Conservation (phyloP, 306 rosid species). For the Gillenia trifoliata region DNA sequence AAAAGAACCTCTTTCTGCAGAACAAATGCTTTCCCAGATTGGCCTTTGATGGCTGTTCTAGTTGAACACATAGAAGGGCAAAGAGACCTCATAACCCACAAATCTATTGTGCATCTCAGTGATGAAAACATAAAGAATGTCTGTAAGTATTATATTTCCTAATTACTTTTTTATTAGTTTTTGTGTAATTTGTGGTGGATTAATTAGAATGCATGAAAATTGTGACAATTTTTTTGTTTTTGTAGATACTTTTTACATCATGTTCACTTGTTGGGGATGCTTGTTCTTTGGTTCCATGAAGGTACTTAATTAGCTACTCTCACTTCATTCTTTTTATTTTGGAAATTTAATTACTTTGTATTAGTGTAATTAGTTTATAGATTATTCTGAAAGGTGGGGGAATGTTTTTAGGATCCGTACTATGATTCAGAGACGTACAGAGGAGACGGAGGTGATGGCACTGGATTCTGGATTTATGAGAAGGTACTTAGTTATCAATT, state of each 20-base stretch:
- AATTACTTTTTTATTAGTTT: not conserved
- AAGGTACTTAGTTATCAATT: constrained; percentile 42
- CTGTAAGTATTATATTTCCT: constrained; percentile 42
- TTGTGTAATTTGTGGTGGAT: not conserved
- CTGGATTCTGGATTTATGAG: constrained; percentile 85
- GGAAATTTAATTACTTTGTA: not conserved
- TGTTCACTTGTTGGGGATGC: constrained; percentile 94
- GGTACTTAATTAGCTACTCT: constrained; percentile 25
- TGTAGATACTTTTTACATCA: constrained; percentile 42
- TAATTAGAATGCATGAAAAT: not conserved
- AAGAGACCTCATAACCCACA: constrained; percentile 38
- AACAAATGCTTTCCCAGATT: constrained; percentile 60
- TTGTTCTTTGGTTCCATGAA: constrained; percentile 89
- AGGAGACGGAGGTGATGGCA: constrained; percentile 89
- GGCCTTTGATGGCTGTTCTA: constrained; percentile 54
- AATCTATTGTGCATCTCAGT: constrained; percentile 57
- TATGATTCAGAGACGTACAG: constrained; percentile 78
- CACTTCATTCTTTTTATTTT: not conserved
- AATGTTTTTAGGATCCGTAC: constrained; percentile 66
- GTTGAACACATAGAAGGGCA: constrained; percentile 47
- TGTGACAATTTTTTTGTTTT: not conserved
- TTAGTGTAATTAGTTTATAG: not conserved
- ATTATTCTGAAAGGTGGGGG: not conserved
- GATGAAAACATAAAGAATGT: constrained; percentile 74
- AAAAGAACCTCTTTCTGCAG: constrained; percentile 46